Conservation (phyloP, 2,329 filamentous ascomycete genomes). For the Onygenales sp. region DNA sequence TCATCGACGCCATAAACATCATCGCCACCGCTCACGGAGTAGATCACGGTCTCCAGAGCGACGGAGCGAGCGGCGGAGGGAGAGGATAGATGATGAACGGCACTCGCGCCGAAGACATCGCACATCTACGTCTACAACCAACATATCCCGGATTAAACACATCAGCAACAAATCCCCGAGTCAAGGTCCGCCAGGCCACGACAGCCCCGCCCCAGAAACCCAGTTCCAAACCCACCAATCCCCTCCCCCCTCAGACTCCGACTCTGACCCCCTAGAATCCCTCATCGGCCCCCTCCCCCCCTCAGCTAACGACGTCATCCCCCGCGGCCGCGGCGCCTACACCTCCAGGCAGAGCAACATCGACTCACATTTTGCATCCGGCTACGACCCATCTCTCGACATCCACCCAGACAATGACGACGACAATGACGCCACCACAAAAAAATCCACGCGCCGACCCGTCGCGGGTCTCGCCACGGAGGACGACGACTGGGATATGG, state of each 20-base stretch:
- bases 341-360: slow-evolving; percentile 54
- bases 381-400: slow-evolving; percentile 46
- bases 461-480: slow-evolving; percentile 35
- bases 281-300: slow-evolving; percentile 65
- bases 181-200: neutral
- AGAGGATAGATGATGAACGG: slow-evolving; percentile 3
- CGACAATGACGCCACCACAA: slow-evolving; percentile 51
- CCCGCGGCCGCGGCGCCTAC: slow-evolving; percentile 63
- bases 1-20: slow-evolving; percentile 5
- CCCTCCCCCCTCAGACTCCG: neutral
- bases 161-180: neutral
- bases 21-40: slow-evolving; percentile 11
- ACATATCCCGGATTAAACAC: neutral
- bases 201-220: neutral
- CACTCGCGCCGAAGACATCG: neutral
- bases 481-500: slow-evolving; percentile 67
- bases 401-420: slow-evolving; percentile 26
- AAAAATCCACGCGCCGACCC: slow-evolving; percentile 30
- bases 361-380: slow-evolving; percentile 67
- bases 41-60: slow-evolving; percentile 15
- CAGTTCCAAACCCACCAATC: neutral
- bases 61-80: slow-evolving; percentile 2
- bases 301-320: slow-evolving; percentile 30
- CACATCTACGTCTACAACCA: neutral
- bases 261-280: slow-evolving; percentile 19